Evolutionary conservation across 2,329 filamentous ascomycete genomes (phyloP).

Genomic region (Botrytis fabae): DNA sequence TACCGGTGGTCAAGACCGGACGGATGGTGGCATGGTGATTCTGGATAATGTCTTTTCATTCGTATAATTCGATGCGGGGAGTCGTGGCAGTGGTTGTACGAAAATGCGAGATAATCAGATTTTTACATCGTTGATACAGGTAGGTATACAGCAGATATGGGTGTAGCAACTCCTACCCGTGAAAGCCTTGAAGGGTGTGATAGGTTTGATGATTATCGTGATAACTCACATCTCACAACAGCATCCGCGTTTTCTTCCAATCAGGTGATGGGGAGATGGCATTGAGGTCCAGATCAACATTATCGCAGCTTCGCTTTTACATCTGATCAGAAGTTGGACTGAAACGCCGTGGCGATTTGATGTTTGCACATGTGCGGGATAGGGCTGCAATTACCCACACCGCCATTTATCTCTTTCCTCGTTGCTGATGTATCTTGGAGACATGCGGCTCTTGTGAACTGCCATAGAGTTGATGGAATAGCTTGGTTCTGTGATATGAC

Average conservation of each 20-base stretch:
- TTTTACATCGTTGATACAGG: neutral
- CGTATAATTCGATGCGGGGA: neutral
- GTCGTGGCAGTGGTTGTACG: conserved; percentile 17
- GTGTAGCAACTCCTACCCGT: conserved; percentile 23
- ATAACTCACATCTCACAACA: conserved; percentile 29
- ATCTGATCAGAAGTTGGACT: conserved; percentile 6
- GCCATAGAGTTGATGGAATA: neutral
- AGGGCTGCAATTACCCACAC: conserved; percentile 29
- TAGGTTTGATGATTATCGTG: conserved; percentile 25
- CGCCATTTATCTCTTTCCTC: conserved; percentile 30
- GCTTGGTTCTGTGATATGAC: neutral
- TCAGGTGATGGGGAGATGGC: conserved; percentile 30
- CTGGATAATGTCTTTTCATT: neutral
- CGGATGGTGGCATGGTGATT: conserved; percentile 5
- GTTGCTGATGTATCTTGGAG: neutral
- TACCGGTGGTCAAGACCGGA: neutral
- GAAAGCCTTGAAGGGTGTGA: neutral
- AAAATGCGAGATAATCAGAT: conserved; percentile 23
- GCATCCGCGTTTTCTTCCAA: conserved; percentile 27
- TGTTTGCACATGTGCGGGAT: neutral
- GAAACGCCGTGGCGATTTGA: conserved; percentile 26
- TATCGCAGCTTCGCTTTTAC: neutral
- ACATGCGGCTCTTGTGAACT: neutral
- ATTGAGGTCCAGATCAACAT: neutral
- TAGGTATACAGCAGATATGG: neutral